Evolutionary conservation across 1,284 basidiomycete genomes (phyloP), one percentile per base, ranked within the genome.

Genomic region (Leccinum holopus): DNA sequence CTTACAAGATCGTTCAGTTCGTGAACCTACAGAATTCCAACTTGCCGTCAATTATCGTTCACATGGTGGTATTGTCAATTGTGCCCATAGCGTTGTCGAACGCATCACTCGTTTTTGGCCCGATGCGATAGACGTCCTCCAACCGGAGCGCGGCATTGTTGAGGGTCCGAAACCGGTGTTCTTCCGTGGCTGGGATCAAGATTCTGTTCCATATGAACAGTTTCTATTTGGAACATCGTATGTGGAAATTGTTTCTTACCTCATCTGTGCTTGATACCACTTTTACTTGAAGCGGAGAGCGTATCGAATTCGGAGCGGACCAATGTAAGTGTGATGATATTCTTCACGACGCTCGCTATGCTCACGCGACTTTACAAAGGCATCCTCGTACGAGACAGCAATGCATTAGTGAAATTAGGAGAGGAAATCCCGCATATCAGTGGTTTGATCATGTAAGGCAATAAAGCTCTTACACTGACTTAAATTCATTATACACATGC

Each of bases 21-120:
- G 53, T 30, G 66, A 75, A 35, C 85, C 87, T 0, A 75, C 69
- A 54, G 77, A 78, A 2, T 91, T 90, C 71, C 83, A 88, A 58
- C 79, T 92, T 1, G 77, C 82, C 0, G 75, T 81, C 51, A 92
- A 92, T 67, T 90, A 88, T 69, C 82, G 89, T 9, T 90, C 87
- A 0, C 90, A 91, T 67, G 82, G 81, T 0, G 90, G 90, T 1
- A 87, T 88, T 39, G 83, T 90, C 18, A 80, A 84, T 52, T 87
- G 86, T 62, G 89, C 88, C 0, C 83, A 85, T 57, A 83, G 82
- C 0, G 75, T 91, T 7, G 82, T 91, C 12, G 78, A 84, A 25
- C 73, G 90, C 6, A 84, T 92, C 51, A 82, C 77, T 2, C 68
- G 67, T 10, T 86, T 88, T 60, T 92, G 88, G 85, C 86, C 86